phyloP scores from a whole-genome alignment of 345 rosid genomes.

The Sonneratia alba region DNA sequence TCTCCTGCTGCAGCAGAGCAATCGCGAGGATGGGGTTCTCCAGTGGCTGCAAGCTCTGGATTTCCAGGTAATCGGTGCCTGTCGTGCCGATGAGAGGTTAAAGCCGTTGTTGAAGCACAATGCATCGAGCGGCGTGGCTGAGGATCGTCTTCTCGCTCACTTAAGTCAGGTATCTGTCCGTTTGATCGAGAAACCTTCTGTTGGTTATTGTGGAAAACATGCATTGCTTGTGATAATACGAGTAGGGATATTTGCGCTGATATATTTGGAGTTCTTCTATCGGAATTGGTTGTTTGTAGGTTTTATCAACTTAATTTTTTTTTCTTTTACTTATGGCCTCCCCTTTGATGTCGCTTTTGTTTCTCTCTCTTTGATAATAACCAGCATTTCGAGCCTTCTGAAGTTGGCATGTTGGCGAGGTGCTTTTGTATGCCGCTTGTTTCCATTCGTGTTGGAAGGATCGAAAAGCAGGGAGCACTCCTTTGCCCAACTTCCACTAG shows the following conservation, averaged over 20 bases:
- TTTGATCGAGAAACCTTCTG: not conserved
- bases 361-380: not conserved
- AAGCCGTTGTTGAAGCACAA: conserved; percentile 80
- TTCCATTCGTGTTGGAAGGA: conserved; percentile 81
- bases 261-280: not conserved
- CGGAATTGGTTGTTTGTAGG: not conserved
- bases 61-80: conserved; percentile 86
- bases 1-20: conserved; percentile 50
- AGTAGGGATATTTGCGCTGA: not conserved
- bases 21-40: conserved; percentile 64
- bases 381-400: conserved; percentile 87
- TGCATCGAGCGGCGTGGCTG: conserved; percentile 53
- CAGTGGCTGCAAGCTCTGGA: conserved; percentile 91
- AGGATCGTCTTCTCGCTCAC: conserved; percentile 72
- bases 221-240: not conserved
- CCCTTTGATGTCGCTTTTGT: not conserved
- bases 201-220: not conserved
- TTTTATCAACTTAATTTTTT: not conserved
- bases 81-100: conserved; percentile 93
- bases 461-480: conserved; percentile 53
- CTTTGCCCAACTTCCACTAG: conserved; percentile 63
- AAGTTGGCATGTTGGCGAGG: conserved; percentile 85
- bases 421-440: conserved; percentile 95
- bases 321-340: not conserved
- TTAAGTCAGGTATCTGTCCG: conserved; percentile 57